Percentiles rank a stretch among this genome's conserved stretches.
phyloP scores from a whole-genome alignment of 2,329 filamentous ascomycete species.

The Fusarium pseudocircinatum region DNA sequence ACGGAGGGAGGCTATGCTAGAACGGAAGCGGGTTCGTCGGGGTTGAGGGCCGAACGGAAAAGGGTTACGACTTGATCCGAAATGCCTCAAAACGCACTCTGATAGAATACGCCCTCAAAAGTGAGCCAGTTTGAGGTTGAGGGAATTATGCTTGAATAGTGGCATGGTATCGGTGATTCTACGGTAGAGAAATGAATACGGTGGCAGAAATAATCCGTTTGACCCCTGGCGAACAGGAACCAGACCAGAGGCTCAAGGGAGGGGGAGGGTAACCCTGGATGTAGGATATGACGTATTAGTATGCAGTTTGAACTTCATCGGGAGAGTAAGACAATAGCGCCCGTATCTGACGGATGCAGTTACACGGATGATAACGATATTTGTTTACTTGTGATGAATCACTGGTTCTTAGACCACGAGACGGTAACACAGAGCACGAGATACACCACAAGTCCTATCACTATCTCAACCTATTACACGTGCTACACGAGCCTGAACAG shows the following conservation, averaged over 20 bases:
- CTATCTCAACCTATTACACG: slow-evolving; percentile 10
- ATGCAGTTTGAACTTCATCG: slow-evolving; percentile 17
- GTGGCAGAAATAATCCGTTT: slow-evolving; percentile 25
- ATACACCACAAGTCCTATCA: not conserved
- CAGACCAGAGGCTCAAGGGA: slow-evolving; percentile 6
- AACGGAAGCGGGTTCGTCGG: slow-evolving; percentile 20
- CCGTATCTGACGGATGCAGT: not conserved
- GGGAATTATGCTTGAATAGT: slow-evolving; percentile 14
- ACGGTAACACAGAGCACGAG: not conserved
- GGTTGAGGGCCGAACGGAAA: slow-evolving; percentile 20
- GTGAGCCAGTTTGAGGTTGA: not conserved
- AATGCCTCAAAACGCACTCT: not conserved
- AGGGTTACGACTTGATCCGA: not conserved
- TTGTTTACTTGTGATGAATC: slow-evolving; percentile 4
- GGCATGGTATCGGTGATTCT: slow-evolving; percentile 30
- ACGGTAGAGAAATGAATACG: slow-evolving; percentile 16
- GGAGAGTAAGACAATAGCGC: slow-evolving; percentile 5
- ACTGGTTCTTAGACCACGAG: not conserved
- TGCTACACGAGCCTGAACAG: not conserved
- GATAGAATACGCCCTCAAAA: not conserved
- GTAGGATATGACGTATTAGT: slow-evolving; percentile 29
- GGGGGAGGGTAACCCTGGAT: not conserved
- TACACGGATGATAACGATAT: not conserved
- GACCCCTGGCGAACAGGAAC: slow-evolving; percentile 7
- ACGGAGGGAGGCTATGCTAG: slow-evolving; percentile 19